Evolutionary conservation across 139 green algal species (phyloP), one percentile per base, ranked within the genome.

Genomic region (Coelastrella sp.): DNA sequence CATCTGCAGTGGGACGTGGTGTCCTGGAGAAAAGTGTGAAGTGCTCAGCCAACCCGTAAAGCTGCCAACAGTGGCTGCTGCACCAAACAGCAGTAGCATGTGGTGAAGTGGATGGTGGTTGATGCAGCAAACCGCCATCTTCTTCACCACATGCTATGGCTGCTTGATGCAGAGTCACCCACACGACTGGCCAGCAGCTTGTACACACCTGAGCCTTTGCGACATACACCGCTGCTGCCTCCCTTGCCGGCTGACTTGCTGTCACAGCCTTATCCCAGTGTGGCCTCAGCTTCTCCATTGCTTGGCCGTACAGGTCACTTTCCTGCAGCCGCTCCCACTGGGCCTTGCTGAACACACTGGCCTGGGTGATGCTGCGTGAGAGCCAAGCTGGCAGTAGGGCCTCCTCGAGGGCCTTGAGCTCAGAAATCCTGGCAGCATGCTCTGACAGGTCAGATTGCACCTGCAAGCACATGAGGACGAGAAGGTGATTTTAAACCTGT

Each of bases 361-460:
- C 58, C 7, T 3, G 22, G 19, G 56, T 32, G 17, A 88, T n/a
- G 7, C 16, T 20, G 66, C 66, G 83, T 2, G 83, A 80, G 11
- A 88, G 83, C 83, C 83, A 88, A 7, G 57, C 20, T 7, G 83
- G 83, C 54, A 88, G 83, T 10, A 77, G 64, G 7, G 83, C 83
- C 2, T 88, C 66, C n/a, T 88, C 83, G 3, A 81, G n/a, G 17
- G 68, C 54, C 68, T 68, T 68, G 6, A 88, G 83, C 54, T 80
- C 68, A 23, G 47, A 66, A 20, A 88, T 61, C 10, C 20, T 75
- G 5, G 20, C 56, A n/a, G 68, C 68, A 10, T 88, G 83, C 57
- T 88, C 83, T 14, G 83, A 87, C 64, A 87, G 65, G 60, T 87
- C 22, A 20, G 65, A 87, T 56, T 87, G 60, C 22, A 78, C 65